Base-by-base conservation (phyloP, 352 stramenopile species). In the Thalassiosira exigua region DNA sequence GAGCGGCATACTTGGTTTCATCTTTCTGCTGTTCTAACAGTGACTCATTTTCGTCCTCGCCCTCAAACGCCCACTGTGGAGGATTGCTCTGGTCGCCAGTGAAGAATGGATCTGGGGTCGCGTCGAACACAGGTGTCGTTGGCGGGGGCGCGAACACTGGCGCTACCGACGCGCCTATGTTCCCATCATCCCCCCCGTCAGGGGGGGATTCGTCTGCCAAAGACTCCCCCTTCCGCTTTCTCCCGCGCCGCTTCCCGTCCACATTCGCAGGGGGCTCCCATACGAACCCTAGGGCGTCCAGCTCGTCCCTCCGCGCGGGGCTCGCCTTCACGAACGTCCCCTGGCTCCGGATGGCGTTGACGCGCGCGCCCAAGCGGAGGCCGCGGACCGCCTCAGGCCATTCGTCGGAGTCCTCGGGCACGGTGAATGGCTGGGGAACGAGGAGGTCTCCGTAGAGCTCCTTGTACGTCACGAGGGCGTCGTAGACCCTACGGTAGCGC, bases 241-340 rank as follows among this genome's bases (percentile, higher is more conserved):
- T 87, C 86, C 81, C 95, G 92, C 82, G 90, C 82, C 64, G 95
- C 84, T 71, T 91, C 71, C 30, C 84, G 2, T 73, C 61, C 17
- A 76, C 73, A 52, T 69, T 76, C 32, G 75, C 48, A 39, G 81
- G 81, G 64, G 90, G 86, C 59, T 93, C 96, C 96, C 96, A 98
- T 27, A 97, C 85, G 76, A 98, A 98, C n/a, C 94, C 95, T 22
- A 98, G 70, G 12, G 79, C 78, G 32, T 97, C 90, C 3, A 98
- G 84, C 42, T 96, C 87, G 9, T 90, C 73, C 46, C 91, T 89
- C 5, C 96, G 81, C 4, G 89, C 80, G 9, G 85, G 85, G 61
- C 92, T 84, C 0, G 81, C 71, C 21, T 93, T 92, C 4, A 97
- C 91, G 81, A 97, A 96, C 0, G 93, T 94, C 44, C 94, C 92